A percentile compares a stretch with the other conserved stretches of the same genome.
Conservation (phyloP, 2,329 filamentous ascomycete species). For the Paecilomyces formosus region DNA sequence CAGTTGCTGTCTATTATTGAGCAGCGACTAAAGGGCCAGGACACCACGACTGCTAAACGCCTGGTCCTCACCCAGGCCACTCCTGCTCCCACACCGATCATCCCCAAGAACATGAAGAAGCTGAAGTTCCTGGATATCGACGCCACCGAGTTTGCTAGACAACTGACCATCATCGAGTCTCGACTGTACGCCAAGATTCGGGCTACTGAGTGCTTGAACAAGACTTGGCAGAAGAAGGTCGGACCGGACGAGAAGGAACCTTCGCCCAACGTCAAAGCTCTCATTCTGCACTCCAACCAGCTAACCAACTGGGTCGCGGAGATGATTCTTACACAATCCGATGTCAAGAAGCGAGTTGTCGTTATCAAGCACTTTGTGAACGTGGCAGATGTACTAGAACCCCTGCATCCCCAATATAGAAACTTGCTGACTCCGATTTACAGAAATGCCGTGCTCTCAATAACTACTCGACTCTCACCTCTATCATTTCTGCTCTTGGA, state of each 20-base stretch:
- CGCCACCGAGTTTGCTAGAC: constrained; percentile 89
- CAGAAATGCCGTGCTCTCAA: constrained; percentile 90
- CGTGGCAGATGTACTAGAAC: constrained; percentile 69
- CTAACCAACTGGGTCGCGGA: constrained; percentile 99
- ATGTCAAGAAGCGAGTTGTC: constrained; percentile 91
- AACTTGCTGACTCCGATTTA: constrained; percentile 7
- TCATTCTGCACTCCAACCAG: constrained; percentile 97
- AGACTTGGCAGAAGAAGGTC: constrained; percentile 98
- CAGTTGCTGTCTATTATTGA: constrained; percentile 82
- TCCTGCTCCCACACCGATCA: constrained; percentile 76
- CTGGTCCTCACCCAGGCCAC: constrained; percentile 80
- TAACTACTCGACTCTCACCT: constrained; percentile 96
- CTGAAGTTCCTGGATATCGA: constrained; percentile 98
- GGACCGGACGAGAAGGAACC: constrained; percentile 63
- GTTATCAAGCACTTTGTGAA: constrained; percentile 98
- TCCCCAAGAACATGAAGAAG: constrained; percentile 99
- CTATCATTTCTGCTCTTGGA: constrained; percentile 90
- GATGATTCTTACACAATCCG: constrained; percentile 92
- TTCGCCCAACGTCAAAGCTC: constrained; percentile 86
- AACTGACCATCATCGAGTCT: constrained; percentile 94
- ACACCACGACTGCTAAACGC: constrained; percentile 73
- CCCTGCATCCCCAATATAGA: background rate
- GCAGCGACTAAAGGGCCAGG: constrained; percentile 79
- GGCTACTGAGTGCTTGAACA: constrained; percentile 91
- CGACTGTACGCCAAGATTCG: constrained; percentile 93